Conservation (phyloP, 441 rosid genomes). For the Codiaeum variegatum region DNA sequence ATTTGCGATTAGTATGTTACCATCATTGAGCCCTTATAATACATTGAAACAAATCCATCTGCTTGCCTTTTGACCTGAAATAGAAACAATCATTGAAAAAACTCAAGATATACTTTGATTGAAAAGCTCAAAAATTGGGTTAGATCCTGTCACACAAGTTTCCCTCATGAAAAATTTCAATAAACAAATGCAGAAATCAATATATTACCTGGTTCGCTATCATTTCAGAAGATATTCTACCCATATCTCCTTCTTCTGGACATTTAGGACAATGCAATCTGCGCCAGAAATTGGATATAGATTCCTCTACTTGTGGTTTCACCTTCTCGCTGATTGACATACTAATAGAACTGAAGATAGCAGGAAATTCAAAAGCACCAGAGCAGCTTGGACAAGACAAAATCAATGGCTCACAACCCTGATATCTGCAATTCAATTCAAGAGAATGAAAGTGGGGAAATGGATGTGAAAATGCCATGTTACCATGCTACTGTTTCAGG, state of each 20-base stretch:
- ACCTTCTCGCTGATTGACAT: slow-evolving; percentile 29
- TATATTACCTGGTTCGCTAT: slow-evolving; percentile 80
- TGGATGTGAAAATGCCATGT: neutral
- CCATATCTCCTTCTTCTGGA: slow-evolving; percentile 54
- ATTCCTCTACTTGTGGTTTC: slow-evolving; percentile 40
- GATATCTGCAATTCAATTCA: slow-evolving; percentile 50
- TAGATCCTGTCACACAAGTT: neutral
- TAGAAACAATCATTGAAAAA: slow-evolving; percentile 7
- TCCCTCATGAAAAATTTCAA: neutral
- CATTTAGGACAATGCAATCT: slow-evolving; percentile 71
- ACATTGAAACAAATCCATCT: slow-evolving; percentile 61
- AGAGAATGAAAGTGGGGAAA: neutral
- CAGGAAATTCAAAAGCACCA: slow-evolving; percentile 64
- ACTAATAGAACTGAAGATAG: slow-evolving; percentile 54
- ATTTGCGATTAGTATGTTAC: slow-evolving; percentile 37
- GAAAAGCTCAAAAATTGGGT: neutral
- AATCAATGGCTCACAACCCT: slow-evolving; percentile 66
- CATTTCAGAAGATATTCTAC: slow-evolving; percentile 65
- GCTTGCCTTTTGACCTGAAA: slow-evolving; percentile 85
- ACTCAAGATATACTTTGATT: neutral
- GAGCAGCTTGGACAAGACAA: slow-evolving; percentile 90
- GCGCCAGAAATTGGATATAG: slow-evolving; percentile 59
- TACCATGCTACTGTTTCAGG: neutral
- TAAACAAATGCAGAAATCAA: neutral
- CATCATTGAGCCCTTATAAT: slow-evolving; percentile 88